Percentiles rank a stretch among this genome's conserved stretches.
phyloP scores from a whole-genome alignment of 2,329 filamentous ascomycete species.

The Venturia nashicola region DNA sequence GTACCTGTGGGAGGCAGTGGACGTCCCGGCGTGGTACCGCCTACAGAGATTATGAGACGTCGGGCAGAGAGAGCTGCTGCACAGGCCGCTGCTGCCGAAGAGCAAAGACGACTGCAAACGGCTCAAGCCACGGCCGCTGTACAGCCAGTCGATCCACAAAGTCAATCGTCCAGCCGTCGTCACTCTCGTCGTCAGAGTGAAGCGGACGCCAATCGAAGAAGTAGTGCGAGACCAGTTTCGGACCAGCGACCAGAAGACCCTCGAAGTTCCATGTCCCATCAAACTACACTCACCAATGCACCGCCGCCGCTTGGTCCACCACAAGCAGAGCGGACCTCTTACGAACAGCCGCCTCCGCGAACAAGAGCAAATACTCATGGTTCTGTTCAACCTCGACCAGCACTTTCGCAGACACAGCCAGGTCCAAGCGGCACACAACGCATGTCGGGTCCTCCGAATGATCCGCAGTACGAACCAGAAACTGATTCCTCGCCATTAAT shows the following conservation, averaged over 20 bases:
- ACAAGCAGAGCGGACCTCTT: background rate
- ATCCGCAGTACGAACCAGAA: background rate
- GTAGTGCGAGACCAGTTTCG: background rate
- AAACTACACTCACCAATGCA: background rate
- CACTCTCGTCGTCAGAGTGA: background rate
- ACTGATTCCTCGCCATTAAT: background rate
- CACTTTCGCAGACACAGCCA: background rate
- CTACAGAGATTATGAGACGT: slow-evolving; percentile 84
- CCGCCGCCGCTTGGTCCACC: background rate
- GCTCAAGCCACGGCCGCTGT: slow-evolving; percentile 30
- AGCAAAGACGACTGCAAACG: slow-evolving; percentile 13
- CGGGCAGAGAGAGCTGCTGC: slow-evolving; percentile 57
- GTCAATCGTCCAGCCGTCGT: background rate
- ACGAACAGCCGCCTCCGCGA: slow-evolving; percentile 1
- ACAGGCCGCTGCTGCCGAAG: slow-evolving; percentile 54
- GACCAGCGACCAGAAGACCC: background rate
- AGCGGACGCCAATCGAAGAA: background rate
- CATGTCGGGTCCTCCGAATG: background rate
- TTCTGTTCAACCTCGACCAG: slow-evolving; percentile 1
- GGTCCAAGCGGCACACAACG: slow-evolving; percentile 6
- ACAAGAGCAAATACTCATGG: slow-evolving; percentile 4
- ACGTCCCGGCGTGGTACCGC: slow-evolving; percentile 55
- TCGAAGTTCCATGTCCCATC: background rate
- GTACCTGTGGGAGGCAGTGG: slow-evolving; percentile 23
- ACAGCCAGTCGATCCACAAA: slow-evolving; percentile 36